A percentile compares a stretch with the other conserved stretches of the same genome.
phyloP scores from a whole-genome alignment of 2,329 filamentous ascomycete genomes.

The Arthrobotrys conoides region DNA sequence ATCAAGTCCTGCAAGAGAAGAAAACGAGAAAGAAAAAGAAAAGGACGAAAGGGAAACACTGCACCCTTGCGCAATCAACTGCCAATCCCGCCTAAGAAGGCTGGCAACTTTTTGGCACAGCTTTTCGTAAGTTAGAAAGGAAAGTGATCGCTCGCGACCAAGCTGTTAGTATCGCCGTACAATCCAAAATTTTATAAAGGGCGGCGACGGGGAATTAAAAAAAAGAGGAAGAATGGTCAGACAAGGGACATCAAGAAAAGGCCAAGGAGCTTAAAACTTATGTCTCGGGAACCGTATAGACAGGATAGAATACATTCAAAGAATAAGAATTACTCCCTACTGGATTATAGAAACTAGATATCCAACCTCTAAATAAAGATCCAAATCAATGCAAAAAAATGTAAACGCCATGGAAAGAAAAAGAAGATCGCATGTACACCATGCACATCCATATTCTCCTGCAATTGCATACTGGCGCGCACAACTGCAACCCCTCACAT shows the following conservation, averaged over 20 bases:
- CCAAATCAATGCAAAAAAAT: slow-evolving; percentile 6
- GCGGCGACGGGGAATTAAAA: slow-evolving; percentile 50
- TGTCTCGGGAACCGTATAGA: slow-evolving; percentile 6
- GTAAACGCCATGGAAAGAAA: neutral
- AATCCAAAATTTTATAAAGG: neutral
- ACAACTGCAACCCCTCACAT: slow-evolving; percentile 7
- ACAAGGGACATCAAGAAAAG: neutral
- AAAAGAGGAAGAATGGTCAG: neutral
- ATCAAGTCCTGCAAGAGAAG: neutral
- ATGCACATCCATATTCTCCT: slow-evolving; percentile 7
- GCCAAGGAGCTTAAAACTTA: slow-evolving; percentile 3
- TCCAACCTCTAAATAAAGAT: neutral
- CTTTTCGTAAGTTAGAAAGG: slow-evolving; percentile 41
- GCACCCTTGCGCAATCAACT: slow-evolving; percentile 12
- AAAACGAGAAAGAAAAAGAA: neutral
- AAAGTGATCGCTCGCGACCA: slow-evolving; percentile 51
- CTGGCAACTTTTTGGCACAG: slow-evolving; percentile 29
- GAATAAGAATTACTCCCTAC: neutral
- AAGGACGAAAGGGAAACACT: neutral
- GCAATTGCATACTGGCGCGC: neutral
- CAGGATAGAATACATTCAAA: neutral
- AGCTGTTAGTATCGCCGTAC: neutral
- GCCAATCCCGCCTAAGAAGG: slow-evolving; percentile 32
- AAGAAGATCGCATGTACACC: neutral
- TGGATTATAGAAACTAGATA: neutral